A percentile compares a stretch with the other conserved stretches of the same genome.
Evolutionary conservation across 768 basidiomycete species (phyloP).

Genomic region (Russula vinacea): DNA sequence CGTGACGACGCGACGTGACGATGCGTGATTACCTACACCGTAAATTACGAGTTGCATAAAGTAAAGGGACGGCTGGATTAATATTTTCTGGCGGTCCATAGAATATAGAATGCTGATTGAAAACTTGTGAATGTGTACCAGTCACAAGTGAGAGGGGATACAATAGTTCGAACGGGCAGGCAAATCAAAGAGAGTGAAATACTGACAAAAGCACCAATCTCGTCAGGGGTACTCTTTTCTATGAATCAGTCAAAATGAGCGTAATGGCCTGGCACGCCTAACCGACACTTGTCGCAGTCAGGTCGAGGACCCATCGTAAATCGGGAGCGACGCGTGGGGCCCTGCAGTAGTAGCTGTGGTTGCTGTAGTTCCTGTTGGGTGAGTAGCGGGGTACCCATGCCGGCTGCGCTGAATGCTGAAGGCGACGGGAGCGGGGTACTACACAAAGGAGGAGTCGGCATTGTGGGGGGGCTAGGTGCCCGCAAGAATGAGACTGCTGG

Average conservation of each 20-base stretch:
- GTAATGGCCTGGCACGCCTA: constrained; percentile 68
- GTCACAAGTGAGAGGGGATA: neutral
- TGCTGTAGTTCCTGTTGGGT: constrained; percentile 26
- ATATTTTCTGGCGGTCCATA: neutral
- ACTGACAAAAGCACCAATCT: neutral
- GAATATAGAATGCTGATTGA: neutral
- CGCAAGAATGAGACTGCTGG: constrained; percentile 3
- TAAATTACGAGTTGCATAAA: neutral
- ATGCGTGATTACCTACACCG: neutral
- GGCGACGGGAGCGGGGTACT: constrained; percentile 7
- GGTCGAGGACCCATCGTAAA: constrained; percentile 70
- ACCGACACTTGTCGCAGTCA: constrained; percentile 64
- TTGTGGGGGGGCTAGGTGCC: constrained; percentile 8
- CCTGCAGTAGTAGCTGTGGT: constrained; percentile 3
- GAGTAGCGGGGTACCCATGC: constrained; percentile 26
- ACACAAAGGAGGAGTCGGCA: constrained; percentile 14
- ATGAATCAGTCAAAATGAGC: constrained; percentile 55
- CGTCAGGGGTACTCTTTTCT: neutral
- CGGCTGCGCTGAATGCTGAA: constrained; percentile 23
- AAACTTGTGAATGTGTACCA: neutral
- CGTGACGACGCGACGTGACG: no score
- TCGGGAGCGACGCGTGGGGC: constrained; percentile 42
- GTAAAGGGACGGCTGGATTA: no score
- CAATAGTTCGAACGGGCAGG: neutral
- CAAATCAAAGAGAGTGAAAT: neutral